Evolutionary conservation across 495 filamentous ascomycete species (phyloP).

Genomic region (Penicillium coffeae): DNA sequence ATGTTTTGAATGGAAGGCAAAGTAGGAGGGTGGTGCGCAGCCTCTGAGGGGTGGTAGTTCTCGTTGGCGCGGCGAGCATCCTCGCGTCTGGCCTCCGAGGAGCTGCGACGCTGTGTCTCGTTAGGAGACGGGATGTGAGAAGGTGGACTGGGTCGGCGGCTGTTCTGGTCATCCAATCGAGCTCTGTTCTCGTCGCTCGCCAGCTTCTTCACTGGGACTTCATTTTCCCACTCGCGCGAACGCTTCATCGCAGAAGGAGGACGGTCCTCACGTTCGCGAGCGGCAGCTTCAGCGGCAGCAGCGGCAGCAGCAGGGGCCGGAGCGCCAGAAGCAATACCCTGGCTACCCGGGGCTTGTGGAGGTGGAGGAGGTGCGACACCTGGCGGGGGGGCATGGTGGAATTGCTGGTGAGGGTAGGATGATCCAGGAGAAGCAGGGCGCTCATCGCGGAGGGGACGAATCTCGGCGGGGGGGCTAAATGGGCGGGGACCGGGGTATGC

Average conservation of each 20-base stretch:
- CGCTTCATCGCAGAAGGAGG: conserved; percentile 79
- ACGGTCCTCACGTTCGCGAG: conserved; percentile 79
- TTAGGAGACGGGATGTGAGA: conserved; percentile 58
- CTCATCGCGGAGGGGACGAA: conserved; percentile 81
- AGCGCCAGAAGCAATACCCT: conserved; percentile 73
- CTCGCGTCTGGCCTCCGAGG: conserved; percentile 69
- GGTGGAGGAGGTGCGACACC: conserved; percentile 16
- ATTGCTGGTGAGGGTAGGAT: conserved; percentile 74
- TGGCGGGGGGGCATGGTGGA: conserved; percentile 66
- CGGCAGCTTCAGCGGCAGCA: conserved; percentile 69
- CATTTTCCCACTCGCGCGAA: conserved; percentile 84
- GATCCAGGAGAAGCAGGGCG: conserved; percentile 79
- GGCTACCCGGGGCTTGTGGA: conserved; percentile 48
- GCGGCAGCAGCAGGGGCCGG: conserved; percentile 70
- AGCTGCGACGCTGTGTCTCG: conserved; percentile 68
- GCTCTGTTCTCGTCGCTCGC: conserved; percentile 83
- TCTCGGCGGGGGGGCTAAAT: conserved; percentile 76
- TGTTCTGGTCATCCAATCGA: conserved; percentile 76
- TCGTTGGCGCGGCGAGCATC: conserved; percentile 69
- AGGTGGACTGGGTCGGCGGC: conserved; percentile 68
- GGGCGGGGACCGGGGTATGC: conserved; percentile 51
- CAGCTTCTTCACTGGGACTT: conserved; percentile 69
- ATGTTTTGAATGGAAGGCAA: conserved; percentile 70
- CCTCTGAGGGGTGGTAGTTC: conserved; percentile 83
- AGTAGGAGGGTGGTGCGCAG: conserved; percentile 78